These are phyloP conservation scores for Mycena alexandri DNA, from an alignment of 768 basidiomycete species.

Conservation along the genomic window DNA sequence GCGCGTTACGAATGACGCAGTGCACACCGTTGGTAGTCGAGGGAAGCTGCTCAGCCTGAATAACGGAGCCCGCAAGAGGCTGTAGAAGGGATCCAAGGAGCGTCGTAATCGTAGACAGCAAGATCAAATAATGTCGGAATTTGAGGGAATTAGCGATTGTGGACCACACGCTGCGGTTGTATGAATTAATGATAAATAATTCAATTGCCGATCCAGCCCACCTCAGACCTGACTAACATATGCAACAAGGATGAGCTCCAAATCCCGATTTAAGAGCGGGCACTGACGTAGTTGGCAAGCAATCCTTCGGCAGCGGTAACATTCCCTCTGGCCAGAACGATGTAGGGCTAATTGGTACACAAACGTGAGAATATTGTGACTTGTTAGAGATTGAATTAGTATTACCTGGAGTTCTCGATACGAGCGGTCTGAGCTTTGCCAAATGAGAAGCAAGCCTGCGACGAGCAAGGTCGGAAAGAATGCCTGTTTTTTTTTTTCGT, in stretches of 20 bases:
- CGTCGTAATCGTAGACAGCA: constrained; percentile 59
- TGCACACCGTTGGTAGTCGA: constrained; percentile 41
- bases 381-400: background rate
- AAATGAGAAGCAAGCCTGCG: constrained; percentile 11
- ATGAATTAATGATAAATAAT: constrained; percentile 1
- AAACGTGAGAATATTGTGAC: constrained; percentile 15
- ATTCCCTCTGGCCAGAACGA: constrained; percentile 65
- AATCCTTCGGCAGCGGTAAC: constrained; percentile 68
- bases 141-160: constrained; percentile 14
- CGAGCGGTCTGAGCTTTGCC: constrained; percentile 32
- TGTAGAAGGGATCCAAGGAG: constrained; percentile 44
- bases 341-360: constrained; percentile 63
- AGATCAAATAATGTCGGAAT: constrained; percentile 63
- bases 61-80: constrained; percentile 54
- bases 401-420: constrained; percentile 67
- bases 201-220: constrained; percentile 8
- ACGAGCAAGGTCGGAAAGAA: constrained; percentile 68
- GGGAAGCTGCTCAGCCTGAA: constrained; percentile 49
- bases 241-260: background rate
- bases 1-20: background rate
- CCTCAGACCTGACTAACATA: constrained; percentile 16
- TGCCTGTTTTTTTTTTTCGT: constrained; percentile 52
- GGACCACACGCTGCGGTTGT: constrained; percentile 7
- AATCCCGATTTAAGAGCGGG: background rate
- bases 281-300: constrained; percentile 72